Evolutionary conservation across 768 basidiomycete species (phyloP), one percentile per base, ranked within the genome.

Genomic region (Lentinula boryana): DNA sequence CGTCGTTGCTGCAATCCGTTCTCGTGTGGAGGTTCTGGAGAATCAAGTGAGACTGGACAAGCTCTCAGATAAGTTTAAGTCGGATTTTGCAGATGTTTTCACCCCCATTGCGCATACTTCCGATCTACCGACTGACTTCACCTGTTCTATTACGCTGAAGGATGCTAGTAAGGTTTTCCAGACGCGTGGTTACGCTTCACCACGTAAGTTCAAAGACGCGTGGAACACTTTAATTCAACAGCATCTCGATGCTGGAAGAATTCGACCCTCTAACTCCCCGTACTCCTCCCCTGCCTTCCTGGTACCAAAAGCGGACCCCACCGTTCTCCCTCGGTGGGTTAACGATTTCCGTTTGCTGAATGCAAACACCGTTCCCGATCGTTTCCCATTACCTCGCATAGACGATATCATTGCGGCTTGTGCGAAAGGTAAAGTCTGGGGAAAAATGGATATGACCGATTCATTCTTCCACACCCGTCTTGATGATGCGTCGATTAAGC

Each of bases 381-480:
- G 56, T 0, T 67, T 67, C 40, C 68, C 67, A 0, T 50, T 73
- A 12, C 74, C 72, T 0, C 63, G 63, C 0, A 65, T 76, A 23
- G 69, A 72, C 51, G 63, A 70, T 23, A 73, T 75, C 16, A 58
- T 75, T 0, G 54, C 66, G 1, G 74, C 77, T 52, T 75, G 73
- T 58, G 71, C 68, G 0, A 71, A 73, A 49, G 76, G 76, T 0
- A 70, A 68, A n/a, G 64, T 76, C 0, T 80, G 69, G 60, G 71
- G 65, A 0, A 75, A 70, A 16, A 68, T 80, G 1, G 73, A 80
- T 50, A 77, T 78, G 71, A 75, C 73, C n/a, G 71, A 76, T 36
- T 67, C 72, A 0, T 75, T 71, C 32, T 72, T 72, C 38, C 72
- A 74, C 55, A 73, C 68, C 0, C 62, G 67, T 0, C 63, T 73